Evolutionary conservation across 495 filamentous ascomycete genomes (phyloP).

Genomic region (Penicillium fimorum): DNA sequence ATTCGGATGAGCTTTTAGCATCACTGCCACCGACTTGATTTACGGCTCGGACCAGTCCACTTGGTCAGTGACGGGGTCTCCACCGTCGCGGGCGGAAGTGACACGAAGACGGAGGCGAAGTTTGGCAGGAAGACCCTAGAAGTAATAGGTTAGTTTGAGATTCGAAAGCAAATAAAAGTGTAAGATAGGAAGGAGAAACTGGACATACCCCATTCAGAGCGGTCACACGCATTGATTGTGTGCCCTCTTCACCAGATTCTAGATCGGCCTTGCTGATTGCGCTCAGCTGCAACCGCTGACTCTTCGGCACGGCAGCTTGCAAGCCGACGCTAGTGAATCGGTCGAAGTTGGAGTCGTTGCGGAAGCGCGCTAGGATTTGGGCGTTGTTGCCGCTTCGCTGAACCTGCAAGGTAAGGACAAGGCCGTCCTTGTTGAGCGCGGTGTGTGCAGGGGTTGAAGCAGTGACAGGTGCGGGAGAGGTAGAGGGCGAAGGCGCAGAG

Average conservation of each 20-base stretch:
- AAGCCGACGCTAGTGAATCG: conserved; percentile 70
- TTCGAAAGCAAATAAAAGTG: background rate
- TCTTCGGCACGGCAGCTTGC: conserved; percentile 95
- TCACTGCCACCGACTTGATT: conserved; percentile 7
- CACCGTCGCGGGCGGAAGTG: conserved; percentile 67
- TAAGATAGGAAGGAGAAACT: conserved; percentile 2
- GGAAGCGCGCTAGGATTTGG: conserved; percentile 80
- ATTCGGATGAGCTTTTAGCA: conserved; percentile 19
- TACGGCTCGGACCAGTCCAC: conserved; percentile 91
- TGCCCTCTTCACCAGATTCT: conserved; percentile 74
- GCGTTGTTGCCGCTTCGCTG: conserved; percentile 70
- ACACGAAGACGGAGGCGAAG: conserved; percentile 84
- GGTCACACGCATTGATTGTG: conserved; percentile 80
- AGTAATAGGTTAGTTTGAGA: conserved; percentile 12
- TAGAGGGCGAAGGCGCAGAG: conserved; percentile 38
- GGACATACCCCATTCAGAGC: conserved; percentile 81
- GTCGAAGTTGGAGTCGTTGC: conserved; percentile 65
- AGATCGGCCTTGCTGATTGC: conserved; percentile 80
- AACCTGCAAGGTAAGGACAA: conserved; percentile 74
- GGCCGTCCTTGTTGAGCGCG: conserved; percentile 82
- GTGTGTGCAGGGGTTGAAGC: conserved; percentile 50
- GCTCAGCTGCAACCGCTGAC: conserved; percentile 85
- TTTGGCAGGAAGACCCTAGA: conserved; percentile 61
- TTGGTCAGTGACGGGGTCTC: conserved; percentile 77
- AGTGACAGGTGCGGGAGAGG: conserved; percentile 42